Evolutionary conservation across 345 rosid genomes (phyloP).

Genomic region (Physaria fendleri): DNA sequence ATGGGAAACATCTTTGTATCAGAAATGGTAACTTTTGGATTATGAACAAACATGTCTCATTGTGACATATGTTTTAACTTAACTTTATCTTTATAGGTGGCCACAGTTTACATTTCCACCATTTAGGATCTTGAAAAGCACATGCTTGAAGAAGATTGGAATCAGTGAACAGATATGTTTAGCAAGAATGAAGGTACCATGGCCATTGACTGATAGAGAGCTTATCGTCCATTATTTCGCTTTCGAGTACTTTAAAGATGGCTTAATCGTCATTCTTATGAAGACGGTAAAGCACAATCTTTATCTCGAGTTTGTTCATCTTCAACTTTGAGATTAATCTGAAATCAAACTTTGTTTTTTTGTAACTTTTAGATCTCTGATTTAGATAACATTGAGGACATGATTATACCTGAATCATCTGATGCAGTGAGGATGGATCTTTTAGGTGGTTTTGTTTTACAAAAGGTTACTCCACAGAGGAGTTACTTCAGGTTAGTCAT

Average conservation of each 20-base stretch:
- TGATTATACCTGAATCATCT: constrained; percentile 52
- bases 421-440: constrained; percentile 75
- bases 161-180: constrained; percentile 69
- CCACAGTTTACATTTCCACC: constrained; percentile 72
- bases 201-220: constrained; percentile 90
- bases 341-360: neutral
- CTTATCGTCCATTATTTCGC: constrained; percentile 56
- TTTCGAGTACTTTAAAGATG: constrained; percentile 74
- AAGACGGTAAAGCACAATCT: constrained; percentile 55
- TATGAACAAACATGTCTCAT: neutral
- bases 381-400: constrained; percentile 55
- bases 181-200: constrained; percentile 90
- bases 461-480: constrained; percentile 70
- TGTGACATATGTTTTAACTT: neutral
- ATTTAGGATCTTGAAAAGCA: constrained; percentile 45
- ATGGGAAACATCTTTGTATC: constrained; percentile 26
- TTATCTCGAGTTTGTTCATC: neutral
- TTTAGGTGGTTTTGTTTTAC: constrained; percentile 85
- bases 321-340: neutral
- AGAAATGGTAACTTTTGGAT: constrained; percentile 21
- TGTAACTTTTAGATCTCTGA: constrained; percentile 54
- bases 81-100: constrained; percentile 58
- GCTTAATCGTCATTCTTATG: constrained; percentile 45
- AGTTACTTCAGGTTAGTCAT: constrained; percentile 84
- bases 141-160: constrained; percentile 55